Evolutionary conservation across 805 yeast genomes (phyloP), one percentile per base, ranked within the genome.

Genomic region (Teunomyces barrocoloradensis): DNA sequence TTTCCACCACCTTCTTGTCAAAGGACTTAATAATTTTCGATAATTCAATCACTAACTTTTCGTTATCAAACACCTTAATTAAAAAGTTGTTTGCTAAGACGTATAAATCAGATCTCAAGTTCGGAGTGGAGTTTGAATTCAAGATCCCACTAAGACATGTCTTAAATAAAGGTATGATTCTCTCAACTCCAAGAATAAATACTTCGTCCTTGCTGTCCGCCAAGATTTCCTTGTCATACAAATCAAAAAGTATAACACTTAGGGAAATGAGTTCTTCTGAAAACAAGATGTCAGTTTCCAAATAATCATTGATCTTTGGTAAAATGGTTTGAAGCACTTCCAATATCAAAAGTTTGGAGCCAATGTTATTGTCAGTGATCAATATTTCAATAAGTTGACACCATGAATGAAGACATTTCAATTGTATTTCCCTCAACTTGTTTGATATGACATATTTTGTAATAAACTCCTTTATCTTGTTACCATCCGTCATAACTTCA

Each of bases 231-330:
- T 53, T 57, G 33, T 80, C 82, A 60, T 84, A 87, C 27, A 80
- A 62, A 47, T 83, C 87, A 53, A 84, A 82, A 43, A 90, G 64
- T 11, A 85, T 75, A 3, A 87, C 91, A 56, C 89, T 80, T 43
- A 90, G 68, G 0, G 95, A 84, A 2, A 89, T 84, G 44, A 90
- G 68, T 49, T 87, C 92, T 58, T 84, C 88, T 1, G 96, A 84
- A 59, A 82, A 87, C 5, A 70, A 62, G 3, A 82, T 71, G 57
- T 87, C 87, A 23, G 72, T 64, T 42, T 84, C 89, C 46, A 89
- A 76, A 64, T 85, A 90, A 49, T 82, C 88, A 54, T 83, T 82
- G 41, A 90, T 79, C 57, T 82, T 85, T 2, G 96, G 96, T 17
- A 89, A 74, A 20, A 89, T 74, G 3, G 79, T 73, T 55, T 89